Evolutionary conservation across 306 rosid species (phyloP).

Genomic region (Lagenaria siceraria): DNA sequence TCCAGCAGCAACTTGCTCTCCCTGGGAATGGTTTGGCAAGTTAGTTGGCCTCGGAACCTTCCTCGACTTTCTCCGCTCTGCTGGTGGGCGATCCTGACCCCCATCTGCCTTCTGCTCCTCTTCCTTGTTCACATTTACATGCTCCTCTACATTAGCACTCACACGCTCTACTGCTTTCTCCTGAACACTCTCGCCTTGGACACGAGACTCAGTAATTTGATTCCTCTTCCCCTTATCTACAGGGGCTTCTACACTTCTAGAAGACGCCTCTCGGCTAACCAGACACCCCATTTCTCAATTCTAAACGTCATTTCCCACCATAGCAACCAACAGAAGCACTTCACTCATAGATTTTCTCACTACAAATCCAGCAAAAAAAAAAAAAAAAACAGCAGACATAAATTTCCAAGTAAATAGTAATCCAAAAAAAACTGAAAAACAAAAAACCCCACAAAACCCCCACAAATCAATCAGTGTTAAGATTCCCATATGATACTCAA

Average conservation of each 20-base stretch:
- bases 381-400: neutral
- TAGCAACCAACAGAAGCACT: neutral
- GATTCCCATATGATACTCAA: neutral
- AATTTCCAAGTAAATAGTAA: neutral
- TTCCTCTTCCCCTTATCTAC: slow-evolving; percentile 35
- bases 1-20: slow-evolving; percentile 57
- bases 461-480: neutral
- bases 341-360: neutral
- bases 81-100: slow-evolving; percentile 13
- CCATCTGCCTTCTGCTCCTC: slow-evolving; percentile 30
- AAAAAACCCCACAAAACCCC: neutral
- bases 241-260: slow-evolving; percentile 18
- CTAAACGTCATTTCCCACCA: slow-evolving; percentile 20
- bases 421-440: neutral
- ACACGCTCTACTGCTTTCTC: neutral
- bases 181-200: slow-evolving; percentile 24
- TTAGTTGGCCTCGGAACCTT: slow-evolving; percentile 31
- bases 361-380: neutral
- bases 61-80: slow-evolving; percentile 37
- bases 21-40: slow-evolving; percentile 35
- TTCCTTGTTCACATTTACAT: slow-evolving; percentile 19
- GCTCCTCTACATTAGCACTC: slow-evolving; percentile 22
- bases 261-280: slow-evolving; percentile 36
- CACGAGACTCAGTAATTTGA: slow-evolving; percentile 20
- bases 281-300: slow-evolving; percentile 57